These are phyloP conservation scores for Triticum turgidum DNA, from an alignment of 176 grass and related monocot genomes.

Conservation along the genomic window DNA sequence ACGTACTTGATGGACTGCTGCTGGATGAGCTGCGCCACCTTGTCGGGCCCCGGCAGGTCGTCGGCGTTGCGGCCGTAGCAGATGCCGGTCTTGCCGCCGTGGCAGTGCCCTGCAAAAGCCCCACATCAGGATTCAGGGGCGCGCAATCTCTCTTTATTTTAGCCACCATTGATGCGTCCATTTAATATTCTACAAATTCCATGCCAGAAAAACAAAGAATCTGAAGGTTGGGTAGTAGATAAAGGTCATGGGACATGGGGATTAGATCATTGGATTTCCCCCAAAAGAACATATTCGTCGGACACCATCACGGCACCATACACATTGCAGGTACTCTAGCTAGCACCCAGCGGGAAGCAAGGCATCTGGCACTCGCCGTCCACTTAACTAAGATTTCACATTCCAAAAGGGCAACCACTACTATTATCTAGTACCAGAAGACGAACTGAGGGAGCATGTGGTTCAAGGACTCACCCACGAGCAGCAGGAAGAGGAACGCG, in stretches of 20 bases:
- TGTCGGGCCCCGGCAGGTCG: conserved; percentile 88
- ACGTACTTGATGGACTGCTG: conserved; percentile 86
- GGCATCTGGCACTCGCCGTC: conserved; percentile 11
- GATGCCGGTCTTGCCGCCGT: conserved; percentile 74
- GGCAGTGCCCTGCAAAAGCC: conserved; percentile 47
- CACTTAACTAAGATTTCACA: neutral
- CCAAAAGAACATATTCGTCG: conserved; percentile 1
- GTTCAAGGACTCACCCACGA: conserved; percentile 39
- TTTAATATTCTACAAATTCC: neutral
- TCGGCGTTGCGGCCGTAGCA: conserved; percentile 95
- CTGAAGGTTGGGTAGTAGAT: neutral
- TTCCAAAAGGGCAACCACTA: neutral
- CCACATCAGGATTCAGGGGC: neutral
- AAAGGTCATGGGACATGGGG: neutral
- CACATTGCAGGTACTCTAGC: neutral
- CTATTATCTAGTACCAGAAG: neutral
- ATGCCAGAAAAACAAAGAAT: neutral
- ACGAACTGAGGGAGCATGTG: neutral
- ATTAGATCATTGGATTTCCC: neutral
- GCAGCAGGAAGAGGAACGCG: conserved; percentile 34
- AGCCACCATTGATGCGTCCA: neutral
- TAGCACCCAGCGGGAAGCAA: conserved; percentile 24
- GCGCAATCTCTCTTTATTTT: neutral
- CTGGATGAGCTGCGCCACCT: conserved; percentile 68
- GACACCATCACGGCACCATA: neutral